Base-by-base conservation (phyloP, 257 asterid genomes). In the Cinchona pubescens region DNA sequence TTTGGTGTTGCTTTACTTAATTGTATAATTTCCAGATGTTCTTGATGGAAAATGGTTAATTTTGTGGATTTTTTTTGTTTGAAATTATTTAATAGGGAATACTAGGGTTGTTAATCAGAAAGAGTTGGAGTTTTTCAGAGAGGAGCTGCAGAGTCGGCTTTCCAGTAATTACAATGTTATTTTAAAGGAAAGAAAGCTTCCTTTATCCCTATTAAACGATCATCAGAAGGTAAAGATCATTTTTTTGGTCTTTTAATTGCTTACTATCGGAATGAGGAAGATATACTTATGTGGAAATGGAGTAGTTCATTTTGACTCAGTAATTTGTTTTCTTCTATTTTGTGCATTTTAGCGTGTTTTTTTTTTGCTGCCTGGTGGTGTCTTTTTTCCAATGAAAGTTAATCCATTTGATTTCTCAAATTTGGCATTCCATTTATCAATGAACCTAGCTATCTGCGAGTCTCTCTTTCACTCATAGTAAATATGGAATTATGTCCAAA, bases 111-210 rank as follows among this genome's bases (percentile, higher is more conserved):
- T 95, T 69, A 84, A 88, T 80, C 99, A 95, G 86, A 87, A 87
- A 81, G 88, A 85, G 87, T 94, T 95, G 59, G 98, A 92, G 68
- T 84, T 77, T 81, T 94, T 94, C 78, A 84, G 96, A 10, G 99
- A 95, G 88, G 98, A 87, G 85, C 86, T 92, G 59, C 83, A 81
- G 78, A 88, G 18, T 76, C 90, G 93, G 71, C 87, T 92, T 79
- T 90, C 96, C 8, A 95, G 92, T 87, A 92, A 81, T 80, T 95
- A 95, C 81, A 90, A 90, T 80, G 96, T 92, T 29, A 72, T 95
- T 78, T 80, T 92, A 85, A 92, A 95, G 88, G 97, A 91, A 68
- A 90, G 97, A 80, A 95, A 91, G 86, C 75, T 92, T 49, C 99
- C 99, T 0, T 80, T 91, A 85, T 92, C 98, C 67, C 98, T 95